Evolutionary conservation across 108 stramenopile species (phyloP), one percentile per base, ranked within the genome.

Genomic region (Cylindrotheca fusiformis): DNA sequence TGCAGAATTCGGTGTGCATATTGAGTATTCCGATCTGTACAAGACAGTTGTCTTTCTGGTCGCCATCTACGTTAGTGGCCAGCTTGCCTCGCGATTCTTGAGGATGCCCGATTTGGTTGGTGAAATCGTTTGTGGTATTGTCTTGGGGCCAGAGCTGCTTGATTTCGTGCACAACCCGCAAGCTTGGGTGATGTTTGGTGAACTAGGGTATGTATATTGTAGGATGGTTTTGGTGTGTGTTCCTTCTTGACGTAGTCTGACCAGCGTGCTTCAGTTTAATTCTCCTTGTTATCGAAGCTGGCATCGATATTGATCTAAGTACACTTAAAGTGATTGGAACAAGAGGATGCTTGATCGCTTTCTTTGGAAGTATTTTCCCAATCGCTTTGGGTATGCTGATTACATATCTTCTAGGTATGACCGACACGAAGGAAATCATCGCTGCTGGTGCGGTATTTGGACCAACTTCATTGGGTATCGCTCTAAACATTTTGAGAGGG

Each of bases 101-200:
- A 72, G 60, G 41, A 88, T 87, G 87, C 91, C 91, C n/a, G 58
- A 67, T 27, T 69, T 92, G 27, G 91, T 92, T 8, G 91, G 91
- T 47, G 85, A 92, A 58, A 89, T 92, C 45, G 31, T 69, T 27
- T 69, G 69, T n/a, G 91, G 91, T 30, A 87, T 92, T 36, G 21
- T 88, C 8, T 72, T 88, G 17, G 91, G 91, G 10, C 91, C 91
- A 19, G 68, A 56, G 0, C 65, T 72, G 10, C 67, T 88, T 8
- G 65, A 78, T 25, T 83, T 71, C 65, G 87, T 88, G 17, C 91
- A 87, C 48, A 67, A 83, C 74, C 74, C 85, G 21, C 71, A 80
- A 32, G 82, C 81, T 2, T 86, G 79, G 59, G 87, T 85, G 32
- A 72, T 87, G 67, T 50, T 92, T 53, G 91, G 91, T 14, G 87